Evolutionary conservation across 805 yeast species (phyloP).

Genomic region (Saturnispora hagleri): DNA sequence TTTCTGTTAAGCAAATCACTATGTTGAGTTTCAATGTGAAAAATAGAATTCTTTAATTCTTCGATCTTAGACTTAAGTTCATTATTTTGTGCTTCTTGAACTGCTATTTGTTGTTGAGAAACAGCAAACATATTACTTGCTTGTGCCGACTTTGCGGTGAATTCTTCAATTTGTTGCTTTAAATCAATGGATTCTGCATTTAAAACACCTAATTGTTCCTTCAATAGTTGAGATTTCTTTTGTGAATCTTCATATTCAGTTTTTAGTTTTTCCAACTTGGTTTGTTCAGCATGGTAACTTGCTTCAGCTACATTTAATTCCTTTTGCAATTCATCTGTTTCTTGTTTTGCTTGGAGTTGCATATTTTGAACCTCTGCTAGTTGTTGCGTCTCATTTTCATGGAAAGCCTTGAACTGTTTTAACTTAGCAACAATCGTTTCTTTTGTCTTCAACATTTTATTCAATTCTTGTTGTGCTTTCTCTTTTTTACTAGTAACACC

Average conservation of each 20-base stretch:
- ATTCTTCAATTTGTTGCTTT: conserved; percentile 44
- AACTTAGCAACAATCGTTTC: conserved; percentile 68
- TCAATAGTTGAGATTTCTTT: conserved; percentile 52
- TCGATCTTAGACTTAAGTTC: conserved; percentile 25
- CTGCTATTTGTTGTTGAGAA: conserved; percentile 59
- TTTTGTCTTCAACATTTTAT: conserved; percentile 57
- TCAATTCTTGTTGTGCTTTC: conserved; percentile 68
- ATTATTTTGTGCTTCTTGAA: conserved; percentile 39
- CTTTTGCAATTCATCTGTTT: conserved; percentile 59
- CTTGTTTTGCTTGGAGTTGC: conserved; percentile 50
- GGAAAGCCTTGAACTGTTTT: conserved; percentile 52
- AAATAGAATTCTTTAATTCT: conserved; percentile 19
- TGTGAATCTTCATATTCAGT: conserved; percentile 57
- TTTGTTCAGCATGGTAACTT: conserved; percentile 58
- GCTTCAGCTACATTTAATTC: conserved; percentile 75
- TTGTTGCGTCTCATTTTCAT: conserved; percentile 70
- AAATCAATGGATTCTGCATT: conserved; percentile 59
- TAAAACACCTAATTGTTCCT: conserved; percentile 56
- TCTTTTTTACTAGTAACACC: conserved; percentile 59
- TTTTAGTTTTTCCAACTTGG: conserved; percentile 54
- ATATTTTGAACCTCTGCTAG: conserved; percentile 63
- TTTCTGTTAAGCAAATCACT: conserved; percentile 16
- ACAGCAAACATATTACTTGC: conserved; percentile 57
- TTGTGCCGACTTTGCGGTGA: conserved; percentile 47
- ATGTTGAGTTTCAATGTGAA: conserved; percentile 22